phyloP scores from a whole-genome alignment of 305 asterid genomes.

The Fraxinus dipetala region DNA sequence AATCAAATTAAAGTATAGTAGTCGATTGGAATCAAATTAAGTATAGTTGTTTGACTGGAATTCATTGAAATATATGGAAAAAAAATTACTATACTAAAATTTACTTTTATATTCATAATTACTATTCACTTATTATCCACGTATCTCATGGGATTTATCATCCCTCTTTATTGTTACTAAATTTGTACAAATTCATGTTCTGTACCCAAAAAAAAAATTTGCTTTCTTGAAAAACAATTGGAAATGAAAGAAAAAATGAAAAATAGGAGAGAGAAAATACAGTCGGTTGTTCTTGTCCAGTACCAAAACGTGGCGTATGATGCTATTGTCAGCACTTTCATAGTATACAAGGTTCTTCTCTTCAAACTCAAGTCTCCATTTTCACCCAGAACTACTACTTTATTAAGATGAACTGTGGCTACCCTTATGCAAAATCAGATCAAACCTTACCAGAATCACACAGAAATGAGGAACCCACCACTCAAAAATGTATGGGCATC shows the following conservation, averaged over 20 bases:
- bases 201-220: too few species aligned
- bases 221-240: neutral
- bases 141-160: too few species aligned
- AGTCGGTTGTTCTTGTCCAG: neutral
- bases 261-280: neutral
- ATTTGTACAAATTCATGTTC: too few species aligned
- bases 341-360: neutral
- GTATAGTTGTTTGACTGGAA: too few species aligned
- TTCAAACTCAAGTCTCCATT: neutral
- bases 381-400: neutral
- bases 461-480: neutral
- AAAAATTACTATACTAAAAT: too few species aligned
- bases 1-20: too few species aligned
- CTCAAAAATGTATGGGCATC: neutral
- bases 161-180: too few species aligned
- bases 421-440: slow-evolving; percentile 3
- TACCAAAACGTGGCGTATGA: neutral
- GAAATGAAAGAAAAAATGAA: neutral
- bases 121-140: too few species aligned
- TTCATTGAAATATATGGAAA: too few species aligned
- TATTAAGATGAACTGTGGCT: neutral
- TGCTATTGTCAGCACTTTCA: neutral
- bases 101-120: too few species aligned
- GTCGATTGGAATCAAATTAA: too few species aligned
- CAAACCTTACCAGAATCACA: neutral